Conservation (phyloP, 1,284 basidiomycete species). For the Naganishia sp. region DNA sequence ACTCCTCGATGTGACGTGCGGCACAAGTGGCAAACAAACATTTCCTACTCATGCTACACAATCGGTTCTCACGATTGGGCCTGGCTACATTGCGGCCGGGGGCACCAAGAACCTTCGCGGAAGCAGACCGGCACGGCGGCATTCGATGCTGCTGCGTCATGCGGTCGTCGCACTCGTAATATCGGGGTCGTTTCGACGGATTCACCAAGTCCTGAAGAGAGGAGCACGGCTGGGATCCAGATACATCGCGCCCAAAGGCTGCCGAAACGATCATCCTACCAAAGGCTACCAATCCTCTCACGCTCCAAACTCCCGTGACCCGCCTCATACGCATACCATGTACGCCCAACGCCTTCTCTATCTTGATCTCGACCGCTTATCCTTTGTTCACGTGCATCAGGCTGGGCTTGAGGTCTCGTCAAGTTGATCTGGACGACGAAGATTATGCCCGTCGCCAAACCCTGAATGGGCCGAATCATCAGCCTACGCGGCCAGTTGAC, state of each 20-base stretch:
- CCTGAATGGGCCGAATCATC: slow-evolving; percentile 58
- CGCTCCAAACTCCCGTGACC: not conserved
- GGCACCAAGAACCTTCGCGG: too few species aligned
- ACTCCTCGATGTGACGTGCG: too few species aligned
- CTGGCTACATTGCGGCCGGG: too few species aligned
- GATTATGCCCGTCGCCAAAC: slow-evolving; percentile 33
- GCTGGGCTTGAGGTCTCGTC: slow-evolving; percentile 18
- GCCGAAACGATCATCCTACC: too few species aligned
- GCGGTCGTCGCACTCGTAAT: too few species aligned
- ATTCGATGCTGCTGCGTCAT: too few species aligned
- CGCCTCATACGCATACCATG: slow-evolving; percentile 3
- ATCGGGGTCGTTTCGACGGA: too few species aligned
- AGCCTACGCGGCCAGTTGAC: slow-evolving; percentile 92
- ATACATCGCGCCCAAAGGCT: too few species aligned
- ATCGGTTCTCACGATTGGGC: too few species aligned
- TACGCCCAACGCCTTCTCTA: not conserved
- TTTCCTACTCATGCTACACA: too few species aligned
- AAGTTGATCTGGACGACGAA: slow-evolving; percentile 33
- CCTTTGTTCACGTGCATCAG: not conserved
- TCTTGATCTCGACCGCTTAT: not conserved
- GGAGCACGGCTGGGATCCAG: too few species aligned
- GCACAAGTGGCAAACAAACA: not conserved
- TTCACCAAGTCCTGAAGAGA: not conserved
- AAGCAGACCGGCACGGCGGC: too few species aligned
- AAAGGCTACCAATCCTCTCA: not conserved